Evolutionary conservation across 2,329 filamentous ascomycete species (phyloP).

Genomic region (Scorias spongiosa): DNA sequence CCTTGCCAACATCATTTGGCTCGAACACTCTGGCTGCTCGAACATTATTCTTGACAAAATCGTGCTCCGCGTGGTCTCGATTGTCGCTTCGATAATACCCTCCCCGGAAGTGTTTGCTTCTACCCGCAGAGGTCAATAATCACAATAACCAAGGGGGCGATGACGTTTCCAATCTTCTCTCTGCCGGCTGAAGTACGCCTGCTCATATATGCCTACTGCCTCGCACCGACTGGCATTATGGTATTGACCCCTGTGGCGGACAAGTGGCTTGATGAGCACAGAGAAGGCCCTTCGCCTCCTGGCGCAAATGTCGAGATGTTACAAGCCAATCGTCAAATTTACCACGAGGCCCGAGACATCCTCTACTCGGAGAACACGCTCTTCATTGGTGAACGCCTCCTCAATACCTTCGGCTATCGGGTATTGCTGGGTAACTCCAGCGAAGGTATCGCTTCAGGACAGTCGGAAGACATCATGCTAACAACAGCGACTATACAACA

Average conservation of each 20-base stretch:
- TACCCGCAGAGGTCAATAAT: no score
- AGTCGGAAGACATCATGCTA: no score
- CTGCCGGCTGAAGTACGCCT: constrained; percentile 48
- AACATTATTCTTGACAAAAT: no score
- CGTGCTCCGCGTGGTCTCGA: no score
- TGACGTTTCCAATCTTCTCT: constrained; percentile 27
- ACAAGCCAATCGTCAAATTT: constrained; percentile 25
- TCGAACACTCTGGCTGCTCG: no score
- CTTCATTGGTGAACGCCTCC: constrained; percentile 5
- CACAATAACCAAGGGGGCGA: constrained; percentile 13
- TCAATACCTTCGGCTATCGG: no score
- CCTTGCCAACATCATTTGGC: no score
- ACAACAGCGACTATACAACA: no score
- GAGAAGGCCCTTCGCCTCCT: constrained; percentile 8
- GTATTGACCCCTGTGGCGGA: constrained; percentile 11
- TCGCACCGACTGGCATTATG: constrained; percentile 14
- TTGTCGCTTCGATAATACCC: no score
- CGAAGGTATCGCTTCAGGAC: no score
- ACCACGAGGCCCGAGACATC: constrained; percentile 28
- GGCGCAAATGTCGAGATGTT: constrained; percentile 20
- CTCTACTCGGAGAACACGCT: constrained; percentile 27
- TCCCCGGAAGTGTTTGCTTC: no score
- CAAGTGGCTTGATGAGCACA: constrained; percentile 6
- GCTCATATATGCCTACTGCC: constrained; percentile 35
- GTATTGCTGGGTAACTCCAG: no score